Evolutionary conservation across 352 stramenopile species (phyloP).

Genomic region (Phytophthora capsici): DNA sequence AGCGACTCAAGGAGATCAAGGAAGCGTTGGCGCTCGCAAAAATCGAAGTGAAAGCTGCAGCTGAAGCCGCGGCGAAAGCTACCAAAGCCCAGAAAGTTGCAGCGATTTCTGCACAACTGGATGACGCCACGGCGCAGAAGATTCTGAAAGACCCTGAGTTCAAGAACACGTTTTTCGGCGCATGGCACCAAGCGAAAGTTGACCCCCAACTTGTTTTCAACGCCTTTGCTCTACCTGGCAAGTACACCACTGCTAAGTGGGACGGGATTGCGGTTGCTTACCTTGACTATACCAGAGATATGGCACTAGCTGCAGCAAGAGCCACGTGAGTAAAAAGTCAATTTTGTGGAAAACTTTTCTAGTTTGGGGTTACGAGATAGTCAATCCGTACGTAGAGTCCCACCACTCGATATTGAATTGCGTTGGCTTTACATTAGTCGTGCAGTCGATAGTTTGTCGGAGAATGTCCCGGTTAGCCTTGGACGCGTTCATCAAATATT

Average conservation of each 20-base stretch:
- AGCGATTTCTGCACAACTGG: constrained; percentile 4
- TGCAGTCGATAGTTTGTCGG: constrained; percentile 4
- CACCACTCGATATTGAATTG: constrained; percentile 7
- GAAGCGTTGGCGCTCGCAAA: constrained; percentile 7
- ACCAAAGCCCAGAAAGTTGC: constrained; percentile 3
- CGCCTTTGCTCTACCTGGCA: constrained; percentile 4
- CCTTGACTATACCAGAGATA: constrained; percentile 1
- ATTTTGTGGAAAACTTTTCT: no score
- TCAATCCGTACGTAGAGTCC: background rate
- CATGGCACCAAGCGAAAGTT: constrained; percentile 4
- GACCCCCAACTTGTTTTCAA: constrained; percentile 10
- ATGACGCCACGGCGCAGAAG: constrained; percentile 1
- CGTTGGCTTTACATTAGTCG: background rate
- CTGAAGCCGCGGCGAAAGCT: constrained; percentile 6
- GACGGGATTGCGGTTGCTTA: constrained; percentile 1
- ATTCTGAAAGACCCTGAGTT: constrained; percentile 4
- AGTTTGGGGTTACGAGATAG: no score
- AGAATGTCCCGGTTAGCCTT: constrained; percentile 6
- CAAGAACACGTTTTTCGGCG: background rate
- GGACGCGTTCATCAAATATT: constrained; percentile 16
- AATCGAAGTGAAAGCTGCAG: constrained; percentile 3
- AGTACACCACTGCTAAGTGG: constrained; percentile 6
- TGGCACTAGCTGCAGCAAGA: constrained; percentile 12
- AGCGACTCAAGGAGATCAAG: constrained; percentile 9
- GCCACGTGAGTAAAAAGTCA: no score